Conservation (phyloP, 1,139 yeast species). For the Yamadazyma oceani region DNA sequence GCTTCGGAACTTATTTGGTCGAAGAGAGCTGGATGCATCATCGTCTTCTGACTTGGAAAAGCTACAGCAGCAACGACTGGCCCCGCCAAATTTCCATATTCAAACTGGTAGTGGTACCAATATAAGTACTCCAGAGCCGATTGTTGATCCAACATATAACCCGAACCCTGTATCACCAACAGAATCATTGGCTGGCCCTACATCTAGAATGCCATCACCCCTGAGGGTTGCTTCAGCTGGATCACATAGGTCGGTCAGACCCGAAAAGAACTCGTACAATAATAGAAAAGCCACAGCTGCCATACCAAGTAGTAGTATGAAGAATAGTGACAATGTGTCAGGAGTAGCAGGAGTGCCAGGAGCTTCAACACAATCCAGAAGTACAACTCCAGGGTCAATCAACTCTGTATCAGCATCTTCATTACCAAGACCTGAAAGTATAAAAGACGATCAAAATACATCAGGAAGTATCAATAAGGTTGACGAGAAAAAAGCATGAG, state of each 20-base stretch:
- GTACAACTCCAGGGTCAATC: conserved; percentile 14
- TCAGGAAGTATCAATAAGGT: no score
- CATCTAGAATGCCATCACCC: conserved; percentile 4
- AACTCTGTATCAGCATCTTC: conserved; percentile 6
- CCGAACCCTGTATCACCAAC: background rate
- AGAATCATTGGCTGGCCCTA: background rate
- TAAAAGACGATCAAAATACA: no score
- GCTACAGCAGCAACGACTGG: no score
- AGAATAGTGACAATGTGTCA: conserved; percentile 21
- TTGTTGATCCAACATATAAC: background rate
- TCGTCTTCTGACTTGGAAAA: conserved; percentile 7
- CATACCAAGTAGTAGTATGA: conserved; percentile 15
- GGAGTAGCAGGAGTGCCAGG: conserved; percentile 14
- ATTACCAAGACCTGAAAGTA: no score
- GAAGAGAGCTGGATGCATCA: conserved; percentile 10
- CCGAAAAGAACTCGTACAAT: conserved; percentile 14
- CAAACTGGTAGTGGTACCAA: background rate
- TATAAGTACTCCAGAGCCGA: background rate
- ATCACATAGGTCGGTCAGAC: conserved; percentile 12
- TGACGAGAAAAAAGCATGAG: no score
- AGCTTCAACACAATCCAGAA: no score
- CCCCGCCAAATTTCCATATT: no score
- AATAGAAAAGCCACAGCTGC: conserved; percentile 19
- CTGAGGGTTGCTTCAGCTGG: conserved; percentile 13
- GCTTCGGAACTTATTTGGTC: conserved; percentile 10